A percentile compares a stretch with the other conserved stretches of the same genome.
Conservation (phyloP, 495 filamentous ascomycete genomes). For the Jackrogersella multiformis region DNA sequence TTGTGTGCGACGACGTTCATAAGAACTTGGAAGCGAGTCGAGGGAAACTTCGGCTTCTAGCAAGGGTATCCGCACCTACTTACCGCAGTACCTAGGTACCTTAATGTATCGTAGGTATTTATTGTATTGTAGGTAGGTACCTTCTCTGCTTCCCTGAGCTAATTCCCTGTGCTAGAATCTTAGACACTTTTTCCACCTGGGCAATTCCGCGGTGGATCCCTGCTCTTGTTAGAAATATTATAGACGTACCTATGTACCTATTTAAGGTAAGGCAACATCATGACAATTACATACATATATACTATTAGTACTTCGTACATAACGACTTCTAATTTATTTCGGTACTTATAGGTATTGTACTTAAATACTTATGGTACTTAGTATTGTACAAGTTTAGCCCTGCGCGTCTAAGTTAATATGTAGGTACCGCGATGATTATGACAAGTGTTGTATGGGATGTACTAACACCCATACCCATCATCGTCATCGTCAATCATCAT, state of each 20-base stretch:
- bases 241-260: constrained; percentile 1
- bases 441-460: neutral
- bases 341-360: too few relatives aligned
- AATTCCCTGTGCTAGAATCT: constrained; percentile 28
- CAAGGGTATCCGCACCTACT: constrained; percentile 33
- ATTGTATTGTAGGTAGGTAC: too few relatives aligned
- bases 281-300: constrained; percentile 6
- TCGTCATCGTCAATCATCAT: too few relatives aligned
- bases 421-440: neutral
- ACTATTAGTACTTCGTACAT: constrained; percentile 5
- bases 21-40: constrained; percentile 38
- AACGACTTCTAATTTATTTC: too few relatives aligned
- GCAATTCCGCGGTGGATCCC: constrained; percentile 35
- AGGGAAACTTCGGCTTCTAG: constrained; percentile 34
- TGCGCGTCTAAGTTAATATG: constrained; percentile 12
- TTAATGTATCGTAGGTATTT: too few relatives aligned
- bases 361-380: too few relatives aligned
- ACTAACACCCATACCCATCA: too few relatives aligned
- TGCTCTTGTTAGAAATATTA: neutral
- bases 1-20: constrained; percentile 27
- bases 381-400: constrained; percentile 12
- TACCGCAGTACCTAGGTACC: neutral
- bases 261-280: constrained; percentile 13
- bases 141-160: too few relatives aligned
- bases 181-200: constrained; percentile 28